phyloP scores from a whole-genome alignment of 495 filamentous ascomycete species.

The Penicillium daleae region DNA sequence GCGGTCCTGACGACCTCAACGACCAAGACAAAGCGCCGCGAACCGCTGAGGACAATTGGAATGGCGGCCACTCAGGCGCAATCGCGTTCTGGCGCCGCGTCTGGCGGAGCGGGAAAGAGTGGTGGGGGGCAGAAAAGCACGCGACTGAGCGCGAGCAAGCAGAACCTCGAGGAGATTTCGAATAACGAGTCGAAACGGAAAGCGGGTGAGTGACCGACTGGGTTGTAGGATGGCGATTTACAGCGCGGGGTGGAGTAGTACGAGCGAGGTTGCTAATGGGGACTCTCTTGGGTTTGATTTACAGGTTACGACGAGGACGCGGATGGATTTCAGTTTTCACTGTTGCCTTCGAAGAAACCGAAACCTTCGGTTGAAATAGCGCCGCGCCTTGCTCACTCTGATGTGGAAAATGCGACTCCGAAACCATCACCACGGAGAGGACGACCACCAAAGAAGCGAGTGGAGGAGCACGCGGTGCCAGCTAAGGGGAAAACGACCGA shows the following conservation, averaged over 20 bases:
- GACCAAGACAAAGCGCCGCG: constrained; percentile 50
- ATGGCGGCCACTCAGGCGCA: constrained; percentile 52
- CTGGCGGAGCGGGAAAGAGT: constrained; percentile 31
- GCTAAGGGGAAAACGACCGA: constrained; percentile 33
- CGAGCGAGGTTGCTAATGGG: constrained; percentile 5
- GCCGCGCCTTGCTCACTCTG: constrained; percentile 28
- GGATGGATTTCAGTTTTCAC: constrained; percentile 59
- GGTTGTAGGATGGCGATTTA: too few relatives aligned
- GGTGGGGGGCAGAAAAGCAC: constrained; percentile 41
- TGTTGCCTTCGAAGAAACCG: constrained; percentile 50
- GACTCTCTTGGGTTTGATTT: constrained; percentile 3
- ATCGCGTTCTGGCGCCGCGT: constrained; percentile 43
- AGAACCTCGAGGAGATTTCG: constrained; percentile 35
- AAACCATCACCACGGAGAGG: constrained; percentile 44
- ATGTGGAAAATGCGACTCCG: constrained; percentile 36
- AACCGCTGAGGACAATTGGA: constrained; percentile 46
- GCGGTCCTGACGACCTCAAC: constrained; percentile 45
- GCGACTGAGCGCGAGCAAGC: constrained; percentile 47
- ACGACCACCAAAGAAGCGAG: constrained; percentile 44
- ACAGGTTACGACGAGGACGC: constrained; percentile 58
- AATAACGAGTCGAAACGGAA: constrained; percentile 46
- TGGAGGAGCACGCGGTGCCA: constrained; percentile 31
- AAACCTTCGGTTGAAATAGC: constrained; percentile 34
- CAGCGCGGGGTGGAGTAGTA: background rate
- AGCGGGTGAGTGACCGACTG: constrained; percentile 42